Evolutionary conservation across 306 rosid species (phyloP).

Genomic region (Medicago arabica): DNA sequence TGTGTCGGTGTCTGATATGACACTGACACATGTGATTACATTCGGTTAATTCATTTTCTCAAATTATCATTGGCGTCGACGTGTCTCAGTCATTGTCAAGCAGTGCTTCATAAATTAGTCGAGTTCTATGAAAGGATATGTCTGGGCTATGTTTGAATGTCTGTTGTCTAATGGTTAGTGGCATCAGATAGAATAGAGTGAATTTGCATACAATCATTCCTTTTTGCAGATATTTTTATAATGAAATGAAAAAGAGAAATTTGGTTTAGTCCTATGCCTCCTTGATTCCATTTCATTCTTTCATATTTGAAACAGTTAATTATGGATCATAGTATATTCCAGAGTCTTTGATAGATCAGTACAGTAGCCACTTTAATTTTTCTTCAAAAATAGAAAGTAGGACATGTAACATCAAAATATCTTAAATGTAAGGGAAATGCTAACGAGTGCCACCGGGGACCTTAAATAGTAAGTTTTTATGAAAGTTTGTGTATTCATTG

Average conservation of each 20-base stretch:
- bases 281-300: neutral
- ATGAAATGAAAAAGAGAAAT: neutral
- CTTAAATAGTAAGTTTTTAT: too few species aligned
- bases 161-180: neutral
- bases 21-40: too few species aligned
- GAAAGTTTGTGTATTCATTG: too few species aligned
- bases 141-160: neutral
- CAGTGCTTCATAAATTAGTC: neutral
- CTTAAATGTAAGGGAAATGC: neutral
- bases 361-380: too few species aligned
- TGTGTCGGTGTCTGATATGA: too few species aligned
- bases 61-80: too few species aligned
- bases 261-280: neutral
- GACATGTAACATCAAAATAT: conserved; percentile 33
- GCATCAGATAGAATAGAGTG: conserved; percentile 3
- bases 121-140: conserved; percentile 16
- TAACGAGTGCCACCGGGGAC: too few species aligned
- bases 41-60: too few species aligned
- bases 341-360: neutral
- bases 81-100: too few species aligned
- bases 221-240: conserved; percentile 9
- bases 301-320: too few species aligned
- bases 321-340: neutral
- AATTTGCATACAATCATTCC: neutral
- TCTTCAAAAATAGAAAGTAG: conserved; percentile 11